phyloP scores from a whole-genome alignment of 192 early-diverging fungal species.

The Paraglomus occultum region DNA sequence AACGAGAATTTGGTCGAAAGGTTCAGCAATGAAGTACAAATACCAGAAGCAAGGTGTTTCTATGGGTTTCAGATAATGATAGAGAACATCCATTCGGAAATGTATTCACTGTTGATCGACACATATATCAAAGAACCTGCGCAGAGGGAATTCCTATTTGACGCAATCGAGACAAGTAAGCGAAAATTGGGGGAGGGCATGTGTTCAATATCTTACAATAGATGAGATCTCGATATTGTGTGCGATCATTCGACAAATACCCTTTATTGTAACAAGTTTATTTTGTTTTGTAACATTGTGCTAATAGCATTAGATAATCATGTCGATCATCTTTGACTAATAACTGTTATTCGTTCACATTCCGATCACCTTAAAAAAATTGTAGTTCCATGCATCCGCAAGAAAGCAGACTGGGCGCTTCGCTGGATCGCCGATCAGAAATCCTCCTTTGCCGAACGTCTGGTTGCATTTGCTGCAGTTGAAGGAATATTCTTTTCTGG shows the following conservation, averaged over 20 bases:
- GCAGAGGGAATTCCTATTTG: slow-evolving; percentile 83
- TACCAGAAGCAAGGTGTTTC: slow-evolving; percentile 92
- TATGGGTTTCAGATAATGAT: slow-evolving; percentile 99
- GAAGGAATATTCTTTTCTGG: slow-evolving; percentile 99
- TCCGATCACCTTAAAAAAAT: not conserved
- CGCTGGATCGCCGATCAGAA: slow-evolving; percentile 83
- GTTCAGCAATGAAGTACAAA: slow-evolving; percentile 90
- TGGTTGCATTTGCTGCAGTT: slow-evolving; percentile 96
- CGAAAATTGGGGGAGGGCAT: not conserved
- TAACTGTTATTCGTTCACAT: slow-evolving; percentile 10
- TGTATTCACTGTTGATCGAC: slow-evolving; percentile 93
- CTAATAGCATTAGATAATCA: no score
- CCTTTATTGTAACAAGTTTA: slow-evolving; percentile 11
- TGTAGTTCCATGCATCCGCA: slow-evolving; percentile 88
- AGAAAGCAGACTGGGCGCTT: slow-evolving; percentile 97
- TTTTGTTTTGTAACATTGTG: not conserved
- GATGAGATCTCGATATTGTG: slow-evolving; percentile 2
- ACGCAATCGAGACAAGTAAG: slow-evolving; percentile 87
- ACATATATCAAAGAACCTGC: slow-evolving; percentile 89
- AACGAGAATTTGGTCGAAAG: slow-evolving; percentile 93
- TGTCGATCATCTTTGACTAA: not conserved
- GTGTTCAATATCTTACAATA: not conserved
- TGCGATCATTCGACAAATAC: not conserved
- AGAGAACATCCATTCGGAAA: slow-evolving; percentile 95
- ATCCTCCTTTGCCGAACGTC: slow-evolving; percentile 85